Evolutionary conservation across 2,329 filamentous ascomycete species (phyloP).

Genomic region (Colletotrichum noveboracense): DNA sequence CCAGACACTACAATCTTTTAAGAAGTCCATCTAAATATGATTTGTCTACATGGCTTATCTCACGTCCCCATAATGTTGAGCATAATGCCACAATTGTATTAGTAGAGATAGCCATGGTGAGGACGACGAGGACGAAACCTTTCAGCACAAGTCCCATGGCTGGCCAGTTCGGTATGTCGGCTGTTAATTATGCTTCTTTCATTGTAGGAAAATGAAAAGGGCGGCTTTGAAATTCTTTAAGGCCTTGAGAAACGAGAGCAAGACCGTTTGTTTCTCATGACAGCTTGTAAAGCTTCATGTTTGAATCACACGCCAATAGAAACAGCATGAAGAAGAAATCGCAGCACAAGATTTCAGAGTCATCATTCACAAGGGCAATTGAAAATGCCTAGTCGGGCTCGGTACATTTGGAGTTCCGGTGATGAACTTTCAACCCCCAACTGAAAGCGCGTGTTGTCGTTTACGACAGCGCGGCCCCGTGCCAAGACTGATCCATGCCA

Average conservation of each 20-base stretch:
- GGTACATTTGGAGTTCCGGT: not conserved
- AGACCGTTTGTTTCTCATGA: not conserved
- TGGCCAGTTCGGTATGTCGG: not conserved
- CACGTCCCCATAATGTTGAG: not conserved
- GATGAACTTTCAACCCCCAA: not conserved
- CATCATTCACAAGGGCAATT: not conserved
- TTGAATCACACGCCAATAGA: not conserved
- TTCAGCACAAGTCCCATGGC: not conserved
- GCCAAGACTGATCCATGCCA: not conserved
- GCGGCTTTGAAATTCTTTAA: not conserved
- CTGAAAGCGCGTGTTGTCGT: not conserved
- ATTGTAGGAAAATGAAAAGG: not conserved
- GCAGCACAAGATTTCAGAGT: not conserved
- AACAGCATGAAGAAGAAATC: not conserved
- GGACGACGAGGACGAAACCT: not conserved
- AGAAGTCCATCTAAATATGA: not conserved
- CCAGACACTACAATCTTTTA: fast-evolving
- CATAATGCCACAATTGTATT: not conserved
- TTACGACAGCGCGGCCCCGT: not conserved
- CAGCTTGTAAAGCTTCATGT: not conserved
- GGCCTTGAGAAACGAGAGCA: not conserved
- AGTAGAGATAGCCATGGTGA: not conserved
- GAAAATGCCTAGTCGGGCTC: not conserved
- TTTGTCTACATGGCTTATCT: not conserved
- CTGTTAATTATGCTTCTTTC: not conserved